Conservation (phyloP, 2,329 filamentous ascomycete genomes). For the Chalara sp. region DNA sequence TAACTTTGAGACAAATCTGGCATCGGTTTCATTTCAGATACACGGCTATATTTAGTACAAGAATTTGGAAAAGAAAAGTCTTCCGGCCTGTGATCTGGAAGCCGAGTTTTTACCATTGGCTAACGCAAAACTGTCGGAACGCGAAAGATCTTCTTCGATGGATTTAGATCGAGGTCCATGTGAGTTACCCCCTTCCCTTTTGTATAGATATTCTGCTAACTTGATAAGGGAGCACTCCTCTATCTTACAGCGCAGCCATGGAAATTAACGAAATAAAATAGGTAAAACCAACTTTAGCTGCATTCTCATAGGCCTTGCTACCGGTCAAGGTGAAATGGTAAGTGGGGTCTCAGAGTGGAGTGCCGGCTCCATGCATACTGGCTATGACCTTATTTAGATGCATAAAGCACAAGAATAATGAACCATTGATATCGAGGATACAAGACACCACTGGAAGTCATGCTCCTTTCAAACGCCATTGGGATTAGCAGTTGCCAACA, state of each 20-base stretch:
- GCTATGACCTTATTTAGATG: too few relatives aligned
- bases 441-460: too few relatives aligned
- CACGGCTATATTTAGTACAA: slow-evolving; percentile 19
- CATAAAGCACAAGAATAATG: too few relatives aligned
- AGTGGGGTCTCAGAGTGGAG: too few relatives aligned
- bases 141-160: slow-evolving; percentile 14
- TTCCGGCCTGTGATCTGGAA: slow-evolving; percentile 9
- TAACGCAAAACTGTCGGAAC: slow-evolving; percentile 13
- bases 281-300: neutral
- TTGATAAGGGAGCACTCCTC: slow-evolving; percentile 9
- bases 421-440: too few relatives aligned
- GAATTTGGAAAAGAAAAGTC: slow-evolving; percentile 12
- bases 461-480: too few relatives aligned
- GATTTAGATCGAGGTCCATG: slow-evolving; percentile 16
- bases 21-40: too few relatives aligned
- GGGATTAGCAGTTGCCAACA: too few relatives aligned
- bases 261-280: slow-evolving; percentile 15
- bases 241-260: slow-evolving; percentile 11
- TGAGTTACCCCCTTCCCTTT: slow-evolving; percentile 9
- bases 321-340: too few relatives aligned
- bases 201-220: slow-evolving; percentile 6
- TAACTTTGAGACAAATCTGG: slow-evolving; percentile 23
- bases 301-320: too few relatives aligned
- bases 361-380: too few relatives aligned
- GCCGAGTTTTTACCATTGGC: slow-evolving; percentile 9